These are phyloP conservation scores for Ustilago shanxiensis DNA, from an alignment of 1,284 basidiomycete species.

Conservation along the genomic window DNA sequence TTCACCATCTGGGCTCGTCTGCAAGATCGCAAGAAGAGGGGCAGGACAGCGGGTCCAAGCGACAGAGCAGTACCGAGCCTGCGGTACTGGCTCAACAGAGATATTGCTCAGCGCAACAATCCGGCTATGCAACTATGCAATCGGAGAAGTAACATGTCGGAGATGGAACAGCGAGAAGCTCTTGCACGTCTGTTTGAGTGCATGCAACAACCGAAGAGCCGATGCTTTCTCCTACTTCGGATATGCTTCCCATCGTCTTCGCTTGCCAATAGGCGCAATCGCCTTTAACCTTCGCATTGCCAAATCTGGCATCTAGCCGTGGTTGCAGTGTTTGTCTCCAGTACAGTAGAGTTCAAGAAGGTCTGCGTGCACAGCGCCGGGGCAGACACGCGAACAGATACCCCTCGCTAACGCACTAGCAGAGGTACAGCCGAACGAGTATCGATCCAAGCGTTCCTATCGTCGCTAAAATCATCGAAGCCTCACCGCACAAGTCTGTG, in stretches of 20 bases:
- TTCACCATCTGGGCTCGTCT: not conserved
- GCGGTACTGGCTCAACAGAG: not conserved
- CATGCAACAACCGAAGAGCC: not conserved
- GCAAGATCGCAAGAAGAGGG: not conserved
- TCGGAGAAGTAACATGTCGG: not conserved
- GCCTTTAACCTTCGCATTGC: not conserved
- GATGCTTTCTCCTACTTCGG: not conserved
- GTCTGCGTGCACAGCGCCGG: not conserved
- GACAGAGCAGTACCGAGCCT: not conserved
- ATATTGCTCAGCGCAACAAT: not conserved
- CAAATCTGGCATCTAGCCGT: not conserved
- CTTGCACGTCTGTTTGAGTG: not conserved
- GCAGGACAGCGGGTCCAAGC: slow-evolving; percentile 13
- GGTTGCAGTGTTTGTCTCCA: not conserved
- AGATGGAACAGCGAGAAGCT: not conserved
- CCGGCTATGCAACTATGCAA: slow-evolving; percentile 6
- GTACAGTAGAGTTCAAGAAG: not conserved
- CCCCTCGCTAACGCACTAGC: not conserved
- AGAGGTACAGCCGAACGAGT: not conserved
- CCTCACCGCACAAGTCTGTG: not conserved
- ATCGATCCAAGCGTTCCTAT: slow-evolving; percentile 8
- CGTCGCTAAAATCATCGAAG: not conserved
- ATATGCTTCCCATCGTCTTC: slow-evolving; percentile 1
- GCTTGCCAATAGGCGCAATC: slow-evolving; percentile 4
- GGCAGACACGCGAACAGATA: not conserved